Evolutionary conservation across 129 eudicot species (phyloP).

Genomic region (Gnaphalium uliginosum): DNA sequence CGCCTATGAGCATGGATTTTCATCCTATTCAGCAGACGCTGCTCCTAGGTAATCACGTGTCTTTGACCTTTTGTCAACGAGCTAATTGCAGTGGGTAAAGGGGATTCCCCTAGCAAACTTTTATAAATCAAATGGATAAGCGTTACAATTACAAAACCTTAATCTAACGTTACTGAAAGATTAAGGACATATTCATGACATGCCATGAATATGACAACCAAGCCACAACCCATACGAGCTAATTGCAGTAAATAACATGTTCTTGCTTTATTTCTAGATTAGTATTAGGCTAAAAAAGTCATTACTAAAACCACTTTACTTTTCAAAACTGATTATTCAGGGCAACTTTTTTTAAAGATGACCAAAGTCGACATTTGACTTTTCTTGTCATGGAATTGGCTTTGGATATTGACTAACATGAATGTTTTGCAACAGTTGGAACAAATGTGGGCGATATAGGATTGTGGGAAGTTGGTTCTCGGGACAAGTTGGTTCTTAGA

Average conservation of each 20-base stretch:
- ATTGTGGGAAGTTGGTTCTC: constrained; percentile 84
- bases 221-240: too few species aligned
- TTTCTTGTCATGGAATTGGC: background rate
- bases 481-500: constrained; percentile 65
- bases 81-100: background rate
- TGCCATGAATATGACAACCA: too few species aligned
- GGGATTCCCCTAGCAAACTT: too few species aligned
- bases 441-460: constrained; percentile 86
- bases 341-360: background rate
- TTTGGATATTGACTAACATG: constrained; percentile 23
- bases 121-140: too few species aligned
- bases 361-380: constrained; percentile 1
- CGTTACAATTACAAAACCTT: too few species aligned
- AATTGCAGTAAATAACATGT: background rate
- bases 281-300: too few species aligned
- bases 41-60: constrained; percentile 56
- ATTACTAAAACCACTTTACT: background rate
- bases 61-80: constrained; percentile 7
- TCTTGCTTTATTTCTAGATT: background rate
- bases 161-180: too few species aligned
- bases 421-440: constrained; percentile 54
- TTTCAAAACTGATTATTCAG: background rate
- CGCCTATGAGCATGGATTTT: constrained; percentile 97
- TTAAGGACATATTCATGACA: too few species aligned
- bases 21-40: constrained; percentile 81